A percentile compares a stretch with the other conserved stretches of the same genome.
Evolutionary conservation across 768 basidiomycete species (phyloP).

Genomic region (Exidia glandulosa): DNA sequence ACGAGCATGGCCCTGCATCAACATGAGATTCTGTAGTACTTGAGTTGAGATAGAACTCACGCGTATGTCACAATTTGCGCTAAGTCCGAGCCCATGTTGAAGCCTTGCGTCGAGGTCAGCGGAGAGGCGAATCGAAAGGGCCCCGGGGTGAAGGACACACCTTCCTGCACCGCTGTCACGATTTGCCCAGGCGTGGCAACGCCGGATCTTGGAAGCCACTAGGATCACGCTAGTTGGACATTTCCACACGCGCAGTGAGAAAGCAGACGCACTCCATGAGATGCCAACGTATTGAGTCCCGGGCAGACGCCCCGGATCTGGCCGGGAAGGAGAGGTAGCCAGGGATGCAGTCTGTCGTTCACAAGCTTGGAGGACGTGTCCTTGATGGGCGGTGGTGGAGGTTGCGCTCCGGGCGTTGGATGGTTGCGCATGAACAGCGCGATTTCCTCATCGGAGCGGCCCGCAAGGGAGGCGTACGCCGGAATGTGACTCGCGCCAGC

Average conservation of each 20-base stretch:
- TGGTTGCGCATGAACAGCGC: neutral
- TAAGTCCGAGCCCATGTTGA: conserved; percentile 6
- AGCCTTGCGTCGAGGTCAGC: neutral
- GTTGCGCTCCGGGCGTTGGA: neutral
- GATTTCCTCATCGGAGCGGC: neutral
- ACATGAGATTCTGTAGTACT: neutral
- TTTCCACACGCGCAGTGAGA: neutral
- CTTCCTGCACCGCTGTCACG: conserved; percentile 5
- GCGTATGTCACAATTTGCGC: conserved; percentile 2
- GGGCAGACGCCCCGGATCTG: conserved; percentile 6
- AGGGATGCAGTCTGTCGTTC: conserved; percentile 3
- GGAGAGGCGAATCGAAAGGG: neutral
- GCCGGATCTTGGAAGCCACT: conserved; percentile 4
- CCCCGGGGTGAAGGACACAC: neutral
- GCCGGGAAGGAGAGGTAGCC: neutral
- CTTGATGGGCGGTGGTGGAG: neutral
- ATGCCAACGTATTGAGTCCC: conserved; percentile 5
- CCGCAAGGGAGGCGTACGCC: conserved; percentile 3
- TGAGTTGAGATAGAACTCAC: neutral
- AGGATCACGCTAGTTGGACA: neutral
- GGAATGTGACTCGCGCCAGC: no score
- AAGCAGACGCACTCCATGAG: neutral
- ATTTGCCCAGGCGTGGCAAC: conserved; percentile 5
- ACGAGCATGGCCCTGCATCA: neutral
- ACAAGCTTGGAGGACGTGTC: conserved; percentile 1